Evolutionary conservation across 495 filamentous ascomycete genomes (phyloP).

Genomic region (Cercophora sp.): DNA sequence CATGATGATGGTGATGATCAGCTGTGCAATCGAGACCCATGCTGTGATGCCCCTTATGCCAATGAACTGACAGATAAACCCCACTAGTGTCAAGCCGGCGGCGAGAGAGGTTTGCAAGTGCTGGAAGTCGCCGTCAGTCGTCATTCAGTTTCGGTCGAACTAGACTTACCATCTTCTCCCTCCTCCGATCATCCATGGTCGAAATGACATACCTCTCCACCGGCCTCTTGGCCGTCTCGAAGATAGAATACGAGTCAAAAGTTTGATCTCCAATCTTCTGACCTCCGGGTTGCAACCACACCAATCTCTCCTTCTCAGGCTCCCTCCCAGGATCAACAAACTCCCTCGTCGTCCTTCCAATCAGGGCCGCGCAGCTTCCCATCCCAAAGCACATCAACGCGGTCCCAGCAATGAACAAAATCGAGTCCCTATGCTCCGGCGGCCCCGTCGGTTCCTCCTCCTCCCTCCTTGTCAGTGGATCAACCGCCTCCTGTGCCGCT

Average conservation of each 20-base stretch:
- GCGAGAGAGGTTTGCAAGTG: background rate
- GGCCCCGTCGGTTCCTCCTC: background rate
- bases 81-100: background rate
- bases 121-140: too few species aligned
- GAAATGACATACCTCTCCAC: background rate
- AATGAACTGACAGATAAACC: background rate
- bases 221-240: background rate
- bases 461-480: background rate
- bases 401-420: background rate
- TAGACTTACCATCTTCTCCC: background rate
- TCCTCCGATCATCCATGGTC: background rate
- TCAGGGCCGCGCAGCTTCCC: background rate
- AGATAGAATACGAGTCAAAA: background rate
- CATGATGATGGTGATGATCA: background rate
- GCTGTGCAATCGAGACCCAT: background rate
- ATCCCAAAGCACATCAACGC: background rate
- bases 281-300: background rate
- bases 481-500: too few species aligned
- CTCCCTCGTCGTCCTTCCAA: background rate
- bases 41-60: background rate
- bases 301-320: background rate
- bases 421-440: background rate
- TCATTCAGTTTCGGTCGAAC: background rate
- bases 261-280: slow-evolving; percentile 2
- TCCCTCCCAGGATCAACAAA: background rate